Conservation (phyloP, 495 filamentous ascomycete genomes). For the Annulohypoxylon nitens region DNA sequence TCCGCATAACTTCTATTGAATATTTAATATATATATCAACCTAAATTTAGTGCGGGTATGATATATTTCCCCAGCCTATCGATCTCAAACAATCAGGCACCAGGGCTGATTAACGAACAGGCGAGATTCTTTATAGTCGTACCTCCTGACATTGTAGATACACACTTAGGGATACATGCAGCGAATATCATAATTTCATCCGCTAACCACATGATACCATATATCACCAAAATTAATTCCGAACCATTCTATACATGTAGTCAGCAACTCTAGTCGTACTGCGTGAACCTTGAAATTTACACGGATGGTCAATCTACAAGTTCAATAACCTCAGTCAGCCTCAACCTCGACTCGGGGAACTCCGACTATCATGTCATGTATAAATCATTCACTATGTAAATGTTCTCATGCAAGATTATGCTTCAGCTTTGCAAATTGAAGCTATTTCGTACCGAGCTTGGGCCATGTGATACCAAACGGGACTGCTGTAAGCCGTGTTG, state of each 20-base stretch:
- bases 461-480: slow-evolving; percentile 10
- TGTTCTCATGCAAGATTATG: background rate
- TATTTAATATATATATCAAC: background rate
- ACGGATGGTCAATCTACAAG: background rate
- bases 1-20: background rate
- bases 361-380: background rate
- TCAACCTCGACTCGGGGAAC: background rate
- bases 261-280: background rate
- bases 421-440: background rate
- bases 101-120: background rate
- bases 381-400: background rate
- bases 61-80: background rate
- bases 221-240: background rate
- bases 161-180: slow-evolving; percentile 1
- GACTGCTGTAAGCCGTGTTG: slow-evolving; percentile 22
- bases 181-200: slow-evolving; percentile 10
- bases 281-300: background rate
- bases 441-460: background rate
- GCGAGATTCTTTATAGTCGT: background rate
- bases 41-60: background rate
- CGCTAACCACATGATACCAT: slow-evolving; percentile 8
- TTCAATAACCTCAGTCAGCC: slow-evolving; percentile 11
- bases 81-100: background rate
- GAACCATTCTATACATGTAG: background rate
- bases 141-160: background rate